Conservation (phyloP, 805 yeast genomes). For the Cyberlindnera xylosilytica region DNA sequence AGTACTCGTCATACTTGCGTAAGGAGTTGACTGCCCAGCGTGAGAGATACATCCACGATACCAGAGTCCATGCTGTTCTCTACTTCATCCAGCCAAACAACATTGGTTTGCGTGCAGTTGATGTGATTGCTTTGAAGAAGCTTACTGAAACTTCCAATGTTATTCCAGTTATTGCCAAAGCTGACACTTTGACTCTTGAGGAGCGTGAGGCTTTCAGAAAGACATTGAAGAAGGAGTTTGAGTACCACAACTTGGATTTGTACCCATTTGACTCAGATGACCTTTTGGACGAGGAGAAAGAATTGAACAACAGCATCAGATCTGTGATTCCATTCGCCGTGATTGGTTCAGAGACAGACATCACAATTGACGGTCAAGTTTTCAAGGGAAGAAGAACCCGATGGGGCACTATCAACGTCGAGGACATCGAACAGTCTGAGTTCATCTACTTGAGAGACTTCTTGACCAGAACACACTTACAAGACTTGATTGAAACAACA, state of each 20-base stretch:
- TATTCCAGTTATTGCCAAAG: slow-evolving; percentile 91
- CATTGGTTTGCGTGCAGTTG: slow-evolving; percentile 80
- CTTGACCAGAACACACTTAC: slow-evolving; percentile 91
- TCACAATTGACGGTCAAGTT: slow-evolving; percentile 70
- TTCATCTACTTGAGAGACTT: slow-evolving; percentile 92
- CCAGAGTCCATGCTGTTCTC: slow-evolving; percentile 90
- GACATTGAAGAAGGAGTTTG: slow-evolving; percentile 72
- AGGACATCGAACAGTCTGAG: slow-evolving; percentile 93
- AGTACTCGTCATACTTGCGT: slow-evolving; percentile 85
- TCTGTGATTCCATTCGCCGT: slow-evolving; percentile 89
- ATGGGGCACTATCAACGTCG: slow-evolving; percentile 93
- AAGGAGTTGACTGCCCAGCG: slow-evolving; percentile 94
- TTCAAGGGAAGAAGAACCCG: slow-evolving; percentile 89
- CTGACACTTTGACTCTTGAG: slow-evolving; percentile 82
- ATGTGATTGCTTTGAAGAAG: slow-evolving; percentile 76
- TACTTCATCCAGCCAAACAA: slow-evolving; percentile 90
- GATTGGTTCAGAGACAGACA: slow-evolving; percentile 82
- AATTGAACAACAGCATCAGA: slow-evolving; percentile 70
- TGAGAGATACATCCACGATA: slow-evolving; percentile 75
- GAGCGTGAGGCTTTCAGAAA: slow-evolving; percentile 82
- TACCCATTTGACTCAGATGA: slow-evolving; percentile 81
- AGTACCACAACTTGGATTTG: slow-evolving; percentile 65
- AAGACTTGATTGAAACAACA: slow-evolving; percentile 93
- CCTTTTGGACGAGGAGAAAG: slow-evolving; percentile 67
- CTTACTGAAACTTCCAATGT: slow-evolving; percentile 89